Percentiles rank a stretch among this genome's conserved stretches.
Conservation (phyloP, 257 asterid genomes). For the Ocimum tenuiflorum region DNA sequence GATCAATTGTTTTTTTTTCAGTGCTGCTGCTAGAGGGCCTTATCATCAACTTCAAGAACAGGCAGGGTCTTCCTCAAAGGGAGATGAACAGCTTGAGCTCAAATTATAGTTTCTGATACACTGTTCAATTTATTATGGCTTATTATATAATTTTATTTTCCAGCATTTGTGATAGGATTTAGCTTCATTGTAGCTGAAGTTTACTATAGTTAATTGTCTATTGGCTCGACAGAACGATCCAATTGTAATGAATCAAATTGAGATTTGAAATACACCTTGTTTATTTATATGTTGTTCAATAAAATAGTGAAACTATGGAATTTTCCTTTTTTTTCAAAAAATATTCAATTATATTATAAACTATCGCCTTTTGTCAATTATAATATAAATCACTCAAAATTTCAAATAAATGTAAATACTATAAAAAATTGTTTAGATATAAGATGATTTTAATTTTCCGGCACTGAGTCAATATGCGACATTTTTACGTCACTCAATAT, state of each 20-base stretch:
- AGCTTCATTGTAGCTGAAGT: background rate
- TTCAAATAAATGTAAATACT: no score
- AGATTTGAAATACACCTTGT: background rate
- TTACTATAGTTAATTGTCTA: background rate
- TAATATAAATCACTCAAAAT: no score
- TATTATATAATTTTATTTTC: background rate
- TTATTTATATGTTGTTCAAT: no score
- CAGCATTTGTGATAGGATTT: background rate
- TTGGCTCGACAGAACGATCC: background rate
- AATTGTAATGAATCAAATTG: background rate
- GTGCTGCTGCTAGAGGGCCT: constrained; percentile 58
- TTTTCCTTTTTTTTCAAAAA: no score
- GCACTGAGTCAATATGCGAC: no score
- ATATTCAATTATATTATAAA: no score
- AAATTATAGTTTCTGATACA: constrained; percentile 28
- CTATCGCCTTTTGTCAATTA: no score
- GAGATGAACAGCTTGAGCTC: constrained; percentile 55
- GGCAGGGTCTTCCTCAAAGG: constrained; percentile 30
- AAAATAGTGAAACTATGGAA: no score
- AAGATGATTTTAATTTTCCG: no score
- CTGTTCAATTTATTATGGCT: background rate
- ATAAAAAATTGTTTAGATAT: no score
- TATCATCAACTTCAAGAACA: constrained; percentile 46
- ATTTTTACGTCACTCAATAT: no score
- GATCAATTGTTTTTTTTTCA: background rate